Base-by-base conservation (phyloP, 192 early-diverging fungal genomes). In the Jimgerdemannia lactiflua region DNA sequence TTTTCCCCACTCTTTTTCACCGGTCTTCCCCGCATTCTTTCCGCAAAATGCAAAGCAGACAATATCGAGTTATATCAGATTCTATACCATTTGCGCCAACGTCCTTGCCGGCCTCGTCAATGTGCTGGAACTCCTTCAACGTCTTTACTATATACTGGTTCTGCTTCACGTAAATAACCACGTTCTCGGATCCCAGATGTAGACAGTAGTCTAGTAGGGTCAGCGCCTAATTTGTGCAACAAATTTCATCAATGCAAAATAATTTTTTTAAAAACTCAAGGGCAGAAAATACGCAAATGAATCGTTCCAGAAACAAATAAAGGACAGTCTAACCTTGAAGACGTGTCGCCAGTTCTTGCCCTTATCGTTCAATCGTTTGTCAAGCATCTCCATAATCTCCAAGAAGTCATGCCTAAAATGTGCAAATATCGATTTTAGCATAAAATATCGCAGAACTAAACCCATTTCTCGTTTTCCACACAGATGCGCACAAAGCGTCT, bases 271-370 rank as follows among this genome's bases (percentile, higher is more conserved):
- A 72, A 43, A 41, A 68, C 7, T 17, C 42, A 39, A 42, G 69
- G 39, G 43, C 39, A 72, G 43, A 63, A 73, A 39, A 0, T 40
- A 66, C 65, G 43, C 17, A 66, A 73, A 73, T 44, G 42, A 4
- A 14, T 4, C n/a, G 17, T 4, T 4, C n/a, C 14, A 59, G 29
- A 40, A 71, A 59, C 29, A 43, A 59, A 59, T 14, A 59, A 14
- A 59, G 14, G 49, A 59, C 49, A 10, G 64, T 66, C 70, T 79
- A 86, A 95, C 94, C 87, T 99, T 99, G 82, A 94, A 98, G 42
- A 99, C 97, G 83, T 99, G 98, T 71, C 97, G 86, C 98, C 98
- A 99, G 85, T 97, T 92, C 84, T 96, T 97, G 49, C 98, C 98
- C 77, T 92, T 92, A 84, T 99, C 98, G 77, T 98, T 98, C 79